A percentile compares a stretch with the other conserved stretches of the same genome.
Conservation (phyloP, 2,329 filamentous ascomycete genomes). For the Pseudogymnoascus sp. region DNA sequence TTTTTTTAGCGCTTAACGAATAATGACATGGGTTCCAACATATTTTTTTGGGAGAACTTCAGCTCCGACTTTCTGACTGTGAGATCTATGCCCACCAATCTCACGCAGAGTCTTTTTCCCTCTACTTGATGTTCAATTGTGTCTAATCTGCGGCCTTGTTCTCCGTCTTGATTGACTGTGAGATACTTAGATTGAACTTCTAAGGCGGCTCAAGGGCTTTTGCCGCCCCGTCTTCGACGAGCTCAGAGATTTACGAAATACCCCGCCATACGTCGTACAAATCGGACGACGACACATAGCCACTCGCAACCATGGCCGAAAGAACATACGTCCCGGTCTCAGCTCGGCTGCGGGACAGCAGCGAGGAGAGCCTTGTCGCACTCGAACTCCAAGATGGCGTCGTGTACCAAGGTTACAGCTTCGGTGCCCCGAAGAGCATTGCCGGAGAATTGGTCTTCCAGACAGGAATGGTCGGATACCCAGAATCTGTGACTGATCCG, state of each 20-base stretch:
- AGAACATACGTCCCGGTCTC: conserved; percentile 18
- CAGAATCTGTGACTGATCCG: conserved; percentile 82
- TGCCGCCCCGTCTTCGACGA: background rate
- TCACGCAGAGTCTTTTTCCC: conserved; percentile 5
- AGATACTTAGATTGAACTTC: conserved; percentile 6
- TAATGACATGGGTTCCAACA: conserved; percentile 5
- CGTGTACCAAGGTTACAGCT: conserved; percentile 89
- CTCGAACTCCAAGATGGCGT: conserved; percentile 91
- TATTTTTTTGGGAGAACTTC: conserved; percentile 3
- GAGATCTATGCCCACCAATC: background rate
- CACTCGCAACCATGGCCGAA: conserved; percentile 9
- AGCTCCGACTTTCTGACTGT: conserved; percentile 2
- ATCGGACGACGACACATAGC: background rate
- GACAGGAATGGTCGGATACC: conserved; percentile 98
- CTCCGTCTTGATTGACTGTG: conserved; percentile 4
- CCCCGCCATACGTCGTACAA: conserved; percentile 1
- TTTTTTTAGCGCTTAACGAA: conserved; percentile 5
- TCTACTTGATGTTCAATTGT: conserved; percentile 7
- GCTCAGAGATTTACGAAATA: conserved; percentile 7
- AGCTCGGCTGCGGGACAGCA: conserved; percentile 18
- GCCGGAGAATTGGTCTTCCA: conserved; percentile 98
- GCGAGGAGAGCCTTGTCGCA: conserved; percentile 59
- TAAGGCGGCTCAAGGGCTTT: conserved; percentile 9
- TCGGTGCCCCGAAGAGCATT: conserved; percentile 88
- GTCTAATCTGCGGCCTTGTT: conserved; percentile 4